These are phyloP conservation scores for Komagataella ulmi DNA, from an alignment of 805 yeast species.

Conservation along the genomic window DNA sequence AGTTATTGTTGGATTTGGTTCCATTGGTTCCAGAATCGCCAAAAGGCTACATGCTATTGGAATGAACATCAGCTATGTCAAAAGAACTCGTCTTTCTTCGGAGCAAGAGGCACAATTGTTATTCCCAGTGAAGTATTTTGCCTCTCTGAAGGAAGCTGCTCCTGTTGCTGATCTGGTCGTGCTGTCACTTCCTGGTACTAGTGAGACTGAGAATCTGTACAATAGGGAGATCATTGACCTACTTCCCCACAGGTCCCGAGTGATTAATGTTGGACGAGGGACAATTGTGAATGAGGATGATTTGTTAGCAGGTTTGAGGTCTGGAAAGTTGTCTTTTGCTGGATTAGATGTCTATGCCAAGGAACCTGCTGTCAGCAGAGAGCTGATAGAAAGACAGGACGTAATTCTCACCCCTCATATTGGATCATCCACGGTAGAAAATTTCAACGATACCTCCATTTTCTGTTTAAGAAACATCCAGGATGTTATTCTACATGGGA, in stretches of 20 bases:
- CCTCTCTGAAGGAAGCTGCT: slow-evolving; percentile 26
- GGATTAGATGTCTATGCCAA: slow-evolving; percentile 63
- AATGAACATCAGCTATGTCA: slow-evolving; percentile 51
- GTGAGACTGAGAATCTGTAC: slow-evolving; percentile 41
- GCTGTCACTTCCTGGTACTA: slow-evolving; percentile 53
- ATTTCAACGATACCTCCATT: slow-evolving; percentile 35
- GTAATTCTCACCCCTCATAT: slow-evolving; percentile 60
- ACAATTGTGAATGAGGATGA: slow-evolving; percentile 55
- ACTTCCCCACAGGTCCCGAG: slow-evolving; percentile 40
- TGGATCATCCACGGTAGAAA: slow-evolving; percentile 53
- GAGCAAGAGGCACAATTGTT: slow-evolving; percentile 20
- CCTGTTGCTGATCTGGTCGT: slow-evolving; percentile 41
- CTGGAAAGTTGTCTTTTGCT: slow-evolving; percentile 48
- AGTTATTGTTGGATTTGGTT: slow-evolving; percentile 63
- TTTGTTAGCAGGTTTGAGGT: slow-evolving; percentile 41
- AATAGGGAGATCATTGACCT: slow-evolving; percentile 30
- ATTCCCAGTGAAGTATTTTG: slow-evolving; percentile 29
- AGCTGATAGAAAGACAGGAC: slow-evolving; percentile 41
- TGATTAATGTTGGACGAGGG: slow-evolving; percentile 73
- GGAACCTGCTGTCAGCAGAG: slow-evolving; percentile 44
- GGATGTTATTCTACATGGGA: slow-evolving; percentile 23
- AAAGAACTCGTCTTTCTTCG: slow-evolving; percentile 31
- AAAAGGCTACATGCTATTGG: slow-evolving; percentile 42
- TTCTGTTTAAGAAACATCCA: slow-evolving; percentile 44
- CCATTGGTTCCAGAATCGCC: slow-evolving; percentile 58